These are phyloP conservation scores for Ottelia alismoides DNA, from an alignment of 106 monocot genomes.

Conservation along the genomic window DNA sequence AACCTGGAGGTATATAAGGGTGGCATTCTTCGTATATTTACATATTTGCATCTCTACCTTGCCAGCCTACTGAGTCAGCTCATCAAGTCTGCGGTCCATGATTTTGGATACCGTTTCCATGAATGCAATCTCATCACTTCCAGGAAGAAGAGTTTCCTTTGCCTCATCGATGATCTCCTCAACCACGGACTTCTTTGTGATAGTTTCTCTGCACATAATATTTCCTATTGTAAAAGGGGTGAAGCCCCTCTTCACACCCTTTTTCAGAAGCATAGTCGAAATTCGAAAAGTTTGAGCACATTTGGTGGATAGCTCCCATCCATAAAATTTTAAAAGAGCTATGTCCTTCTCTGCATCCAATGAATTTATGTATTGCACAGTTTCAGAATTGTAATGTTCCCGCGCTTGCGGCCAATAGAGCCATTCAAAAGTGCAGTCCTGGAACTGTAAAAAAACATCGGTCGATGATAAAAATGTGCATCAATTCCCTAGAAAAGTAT, in stretches of 20 bases:
- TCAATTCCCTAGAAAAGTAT: too few species aligned
- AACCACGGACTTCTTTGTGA: too few species aligned
- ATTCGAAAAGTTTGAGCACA: too few species aligned
- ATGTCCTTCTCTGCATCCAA: slow-evolving; percentile 67
- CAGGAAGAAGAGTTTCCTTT: slow-evolving; percentile 31
- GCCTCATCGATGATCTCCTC: too few species aligned
- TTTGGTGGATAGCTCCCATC: slow-evolving; percentile 47
- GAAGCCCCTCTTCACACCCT: too few species aligned
- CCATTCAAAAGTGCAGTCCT: too few species aligned
- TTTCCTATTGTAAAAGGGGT: slow-evolving; percentile 55
- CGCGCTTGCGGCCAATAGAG: too few species aligned
- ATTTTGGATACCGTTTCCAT: slow-evolving; percentile 40
- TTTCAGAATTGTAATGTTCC: slow-evolving; percentile 31
- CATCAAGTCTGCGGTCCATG: slow-evolving; percentile 48
- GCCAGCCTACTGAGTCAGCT: slow-evolving; percentile 7
- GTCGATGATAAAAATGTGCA: neutral
- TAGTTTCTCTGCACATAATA: too few species aligned
- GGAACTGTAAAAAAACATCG: slow-evolving; percentile 77
- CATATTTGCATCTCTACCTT: too few species aligned
- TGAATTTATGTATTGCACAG: slow-evolving; percentile 44
- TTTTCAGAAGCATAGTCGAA: too few species aligned
- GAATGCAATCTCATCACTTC: slow-evolving; percentile 37
- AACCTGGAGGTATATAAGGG: too few species aligned
- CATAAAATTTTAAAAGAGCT: slow-evolving; percentile 42
- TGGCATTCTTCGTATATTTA: too few species aligned